A percentile compares a stretch with the other conserved stretches of the same genome.
Evolutionary conservation across 768 basidiomycete genomes (phyloP).

Genomic region (Amanita inopinata): DNA sequence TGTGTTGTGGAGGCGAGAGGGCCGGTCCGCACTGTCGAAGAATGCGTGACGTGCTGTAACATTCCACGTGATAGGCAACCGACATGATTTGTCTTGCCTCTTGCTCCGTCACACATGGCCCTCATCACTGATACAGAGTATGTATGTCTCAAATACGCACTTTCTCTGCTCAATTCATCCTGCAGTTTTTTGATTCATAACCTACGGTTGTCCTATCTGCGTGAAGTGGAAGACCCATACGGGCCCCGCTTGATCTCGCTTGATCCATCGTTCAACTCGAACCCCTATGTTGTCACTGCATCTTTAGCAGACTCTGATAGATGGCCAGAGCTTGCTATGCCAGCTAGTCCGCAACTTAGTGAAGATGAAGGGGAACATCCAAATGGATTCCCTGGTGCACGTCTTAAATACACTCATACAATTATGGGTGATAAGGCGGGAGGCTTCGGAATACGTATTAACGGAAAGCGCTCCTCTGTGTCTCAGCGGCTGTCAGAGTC

Average conservation of each 20-base stretch:
- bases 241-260: conserved; percentile 74
- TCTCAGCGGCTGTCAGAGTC: conserved; percentile 40
- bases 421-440: conserved; percentile 74
- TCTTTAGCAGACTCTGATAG: conserved; percentile 67
- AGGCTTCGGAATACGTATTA: conserved; percentile 67
- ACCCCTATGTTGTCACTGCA: conserved; percentile 75
- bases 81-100: too few relatives aligned
- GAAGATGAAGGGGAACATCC: conserved; percentile 54
- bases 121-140: conserved; percentile 8
- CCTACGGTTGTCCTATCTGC: conserved; percentile 79
- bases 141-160: background rate
- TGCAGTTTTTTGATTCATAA: conserved; percentile 68
- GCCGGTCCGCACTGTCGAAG: too few relatives aligned
- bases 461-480: conserved; percentile 47
- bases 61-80: too few relatives aligned
- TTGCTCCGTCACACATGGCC: too few relatives aligned
- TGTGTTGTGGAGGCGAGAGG: too few relatives aligned
- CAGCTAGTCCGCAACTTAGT: conserved; percentile 62
- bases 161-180: background rate
- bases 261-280: conserved; percentile 65
- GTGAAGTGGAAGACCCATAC: conserved; percentile 81
- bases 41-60: too few relatives aligned
- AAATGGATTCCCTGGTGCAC: conserved; percentile 38
- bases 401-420: conserved; percentile 79
- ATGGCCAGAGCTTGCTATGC: conserved; percentile 79